A percentile compares a stretch with the other conserved stretches of the same genome.
phyloP scores from a whole-genome alignment of 148 eudicot genomes.

The Camellia granthamiana region DNA sequence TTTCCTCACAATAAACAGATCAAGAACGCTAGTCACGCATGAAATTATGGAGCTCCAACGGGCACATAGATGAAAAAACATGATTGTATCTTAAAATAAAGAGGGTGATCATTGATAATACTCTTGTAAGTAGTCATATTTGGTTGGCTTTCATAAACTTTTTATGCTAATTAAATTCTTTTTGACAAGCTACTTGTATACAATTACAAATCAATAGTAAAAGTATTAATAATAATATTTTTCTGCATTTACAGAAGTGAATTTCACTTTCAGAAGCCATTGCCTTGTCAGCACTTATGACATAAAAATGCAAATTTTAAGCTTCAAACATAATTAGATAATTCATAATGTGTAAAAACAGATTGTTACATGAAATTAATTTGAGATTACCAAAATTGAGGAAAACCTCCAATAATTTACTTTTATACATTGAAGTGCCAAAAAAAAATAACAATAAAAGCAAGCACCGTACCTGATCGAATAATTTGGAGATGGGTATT shows the following conservation, averaged over 20 bases:
- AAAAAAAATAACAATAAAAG: background rate
- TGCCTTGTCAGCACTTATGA: background rate
- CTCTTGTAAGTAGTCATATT: background rate
- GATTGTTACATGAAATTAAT: background rate
- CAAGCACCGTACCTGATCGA: background rate
- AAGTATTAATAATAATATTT: no score
- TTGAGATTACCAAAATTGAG: background rate
- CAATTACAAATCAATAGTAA: no score
- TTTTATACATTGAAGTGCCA: background rate
- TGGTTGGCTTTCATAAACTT: background rate
- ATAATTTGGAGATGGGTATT: background rate
- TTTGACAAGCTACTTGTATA: background rate
- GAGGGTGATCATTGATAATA: background rate
- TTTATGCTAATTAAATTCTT: background rate
- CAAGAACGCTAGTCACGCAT: constrained; percentile 57
- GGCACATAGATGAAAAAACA: background rate
- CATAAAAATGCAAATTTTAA: background rate
- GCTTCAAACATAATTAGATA: background rate
- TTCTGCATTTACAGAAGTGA: background rate
- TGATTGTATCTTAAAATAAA: background rate
- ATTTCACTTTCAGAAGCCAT: background rate
- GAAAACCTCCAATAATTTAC: background rate
- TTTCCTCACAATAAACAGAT: constrained; percentile 65
- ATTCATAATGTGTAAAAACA: background rate
- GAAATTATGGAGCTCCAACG: constrained; percentile 24